These are phyloP conservation scores for Kentomonas sorsogonicus DNA, from an alignment of 208 protist genomes.

Conservation along the genomic window DNA sequence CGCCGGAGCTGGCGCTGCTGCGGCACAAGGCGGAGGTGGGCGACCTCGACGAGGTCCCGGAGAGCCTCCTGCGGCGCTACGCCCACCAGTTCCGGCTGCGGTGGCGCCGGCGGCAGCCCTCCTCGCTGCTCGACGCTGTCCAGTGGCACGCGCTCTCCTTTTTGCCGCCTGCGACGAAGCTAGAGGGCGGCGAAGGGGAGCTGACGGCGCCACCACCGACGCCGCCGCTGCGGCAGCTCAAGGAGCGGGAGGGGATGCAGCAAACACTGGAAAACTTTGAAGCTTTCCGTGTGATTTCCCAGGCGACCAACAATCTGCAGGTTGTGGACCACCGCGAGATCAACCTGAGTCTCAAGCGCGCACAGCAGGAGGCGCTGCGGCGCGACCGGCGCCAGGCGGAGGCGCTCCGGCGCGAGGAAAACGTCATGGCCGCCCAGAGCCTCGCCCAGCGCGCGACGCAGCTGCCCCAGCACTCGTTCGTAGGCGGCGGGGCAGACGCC, in stretches of 20 bases:
- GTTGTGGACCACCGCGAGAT: constrained; percentile 88
- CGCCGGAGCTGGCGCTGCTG: constrained; percentile 62
- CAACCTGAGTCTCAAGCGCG: constrained; percentile 70
- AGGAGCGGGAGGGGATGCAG: constrained; percentile 72
- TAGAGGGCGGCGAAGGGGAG: constrained; percentile 7
- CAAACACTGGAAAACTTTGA: constrained; percentile 83
- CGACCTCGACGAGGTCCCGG: constrained; percentile 80
- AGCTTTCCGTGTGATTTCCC: constrained; percentile 82
- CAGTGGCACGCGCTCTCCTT: constrained; percentile 82
- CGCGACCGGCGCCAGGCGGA: constrained; percentile 51
- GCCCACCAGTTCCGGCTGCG: constrained; percentile 77
- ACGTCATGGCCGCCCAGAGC: constrained; percentile 53
- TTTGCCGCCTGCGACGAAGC: constrained; percentile 24
- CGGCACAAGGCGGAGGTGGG: constrained; percentile 43
- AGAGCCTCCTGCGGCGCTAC: constrained; percentile 79
- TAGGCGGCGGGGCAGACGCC: too few species aligned
- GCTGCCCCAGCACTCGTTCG: constrained; percentile 5
- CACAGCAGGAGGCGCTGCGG: constrained; percentile 42
- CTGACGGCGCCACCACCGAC: constrained; percentile 31
- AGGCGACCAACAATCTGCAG: constrained; percentile 85
- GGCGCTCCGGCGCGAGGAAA: constrained; percentile 49
- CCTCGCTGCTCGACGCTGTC: constrained; percentile 71
- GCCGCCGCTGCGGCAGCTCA: constrained; percentile 56
- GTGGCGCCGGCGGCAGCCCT: constrained; percentile 60
- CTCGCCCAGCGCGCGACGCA: constrained; percentile 62